Conservation (phyloP, 2,329 filamentous ascomycete species). For the Colletotrichum sp. region DNA sequence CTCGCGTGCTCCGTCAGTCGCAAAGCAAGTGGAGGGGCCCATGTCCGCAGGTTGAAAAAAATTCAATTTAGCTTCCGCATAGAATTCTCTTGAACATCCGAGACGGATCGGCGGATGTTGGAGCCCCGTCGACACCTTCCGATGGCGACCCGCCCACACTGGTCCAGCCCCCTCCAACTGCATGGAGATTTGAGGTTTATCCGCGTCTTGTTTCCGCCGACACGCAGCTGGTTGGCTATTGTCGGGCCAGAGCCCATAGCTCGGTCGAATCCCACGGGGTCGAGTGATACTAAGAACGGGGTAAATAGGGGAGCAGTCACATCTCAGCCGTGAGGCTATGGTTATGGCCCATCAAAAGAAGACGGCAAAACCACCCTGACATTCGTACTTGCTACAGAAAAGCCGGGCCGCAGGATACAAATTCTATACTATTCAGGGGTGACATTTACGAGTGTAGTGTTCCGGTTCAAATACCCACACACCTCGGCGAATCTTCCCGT, state of each 20-base stretch:
- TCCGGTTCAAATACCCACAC: background rate
- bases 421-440: background rate
- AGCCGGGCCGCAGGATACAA: background rate
- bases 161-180: background rate
- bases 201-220: background rate
- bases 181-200: background rate
- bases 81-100: background rate
- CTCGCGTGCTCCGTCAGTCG: background rate
- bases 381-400: background rate
- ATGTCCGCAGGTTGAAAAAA: background rate
- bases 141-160: background rate
- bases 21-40: background rate
- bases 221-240: background rate
- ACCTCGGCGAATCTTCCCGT: background rate
- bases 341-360: background rate
- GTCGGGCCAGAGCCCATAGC: background rate
- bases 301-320: background rate
- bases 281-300: background rate
- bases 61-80: background rate
- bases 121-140: background rate
- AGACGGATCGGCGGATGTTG: background rate
- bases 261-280: background rate
- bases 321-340: background rate
- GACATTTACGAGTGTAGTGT: background rate
- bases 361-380: background rate